Conservation (phyloP, 345 rosid species). For the Leavenworthia alabamica region DNA sequence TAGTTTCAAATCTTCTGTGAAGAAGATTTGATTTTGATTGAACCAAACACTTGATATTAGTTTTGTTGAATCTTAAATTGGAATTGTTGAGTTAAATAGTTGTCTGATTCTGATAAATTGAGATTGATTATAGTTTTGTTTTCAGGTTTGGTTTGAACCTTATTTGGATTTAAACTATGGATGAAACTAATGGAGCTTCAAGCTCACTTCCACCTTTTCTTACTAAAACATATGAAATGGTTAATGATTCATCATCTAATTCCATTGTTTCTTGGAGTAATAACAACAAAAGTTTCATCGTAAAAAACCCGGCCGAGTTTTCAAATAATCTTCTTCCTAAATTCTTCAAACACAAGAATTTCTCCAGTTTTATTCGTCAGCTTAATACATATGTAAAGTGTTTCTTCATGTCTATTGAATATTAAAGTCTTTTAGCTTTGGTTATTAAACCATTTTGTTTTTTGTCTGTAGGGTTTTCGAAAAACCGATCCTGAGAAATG, state of each 20-base stretch:
- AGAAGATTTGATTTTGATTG: not conserved
- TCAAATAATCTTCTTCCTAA: conserved; percentile 68
- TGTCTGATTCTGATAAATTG: conserved; percentile 1
- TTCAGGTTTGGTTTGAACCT: not conserved
- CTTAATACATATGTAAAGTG: conserved; percentile 81
- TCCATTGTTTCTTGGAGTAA: conserved; percentile 73
- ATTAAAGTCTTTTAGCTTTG: too few species aligned
- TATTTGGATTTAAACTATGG: conserved; percentile 39
- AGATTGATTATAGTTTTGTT: not conserved
- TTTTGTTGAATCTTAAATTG: too few species aligned
- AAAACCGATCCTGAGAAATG: conserved; percentile 80
- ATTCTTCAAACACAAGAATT: conserved; percentile 86
- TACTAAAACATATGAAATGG: conserved; percentile 82
- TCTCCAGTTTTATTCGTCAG: conserved; percentile 95
- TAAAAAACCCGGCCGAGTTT: conserved; percentile 70
- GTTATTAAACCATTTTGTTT: not conserved
- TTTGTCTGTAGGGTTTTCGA: conserved; percentile 59
- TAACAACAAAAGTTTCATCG: conserved; percentile 63
- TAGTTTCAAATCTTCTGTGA: not conserved
- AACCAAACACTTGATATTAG: not conserved
- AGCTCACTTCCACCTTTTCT: conserved; percentile 86
- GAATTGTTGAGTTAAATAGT: too few species aligned
- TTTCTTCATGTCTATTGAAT: too few species aligned
- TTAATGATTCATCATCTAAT: conserved; percentile 68
- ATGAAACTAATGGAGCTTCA: conserved; percentile 60